Conservation (phyloP, 768 basidiomycete genomes). For the Roridomyces roridus region DNA sequence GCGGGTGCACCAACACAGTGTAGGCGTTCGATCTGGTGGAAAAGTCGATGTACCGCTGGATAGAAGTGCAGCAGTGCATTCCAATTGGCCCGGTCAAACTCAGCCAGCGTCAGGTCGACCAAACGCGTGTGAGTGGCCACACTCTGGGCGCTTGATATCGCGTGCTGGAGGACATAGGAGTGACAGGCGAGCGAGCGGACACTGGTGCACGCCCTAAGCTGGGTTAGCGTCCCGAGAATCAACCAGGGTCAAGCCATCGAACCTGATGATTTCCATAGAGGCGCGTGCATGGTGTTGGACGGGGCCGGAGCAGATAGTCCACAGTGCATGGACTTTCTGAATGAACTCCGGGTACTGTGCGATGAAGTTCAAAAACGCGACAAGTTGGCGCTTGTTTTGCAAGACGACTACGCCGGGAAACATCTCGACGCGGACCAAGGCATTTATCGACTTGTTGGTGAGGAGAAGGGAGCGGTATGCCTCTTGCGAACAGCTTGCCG, state of each 20-base stretch:
- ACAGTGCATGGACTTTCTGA: constrained; percentile 13
- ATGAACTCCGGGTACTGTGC: constrained; percentile 5
- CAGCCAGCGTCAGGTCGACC: constrained; percentile 18
- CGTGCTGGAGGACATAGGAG: constrained; percentile 3
- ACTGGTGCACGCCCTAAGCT: constrained; percentile 15
- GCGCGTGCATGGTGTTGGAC: not conserved
- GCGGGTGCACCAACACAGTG: constrained; percentile 20
- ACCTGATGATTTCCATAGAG: constrained; percentile 15
- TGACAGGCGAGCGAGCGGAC: constrained; percentile 22
- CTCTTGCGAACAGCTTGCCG: constrained; percentile 8
- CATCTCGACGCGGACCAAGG: constrained; percentile 9
- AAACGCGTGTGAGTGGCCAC: constrained; percentile 6
- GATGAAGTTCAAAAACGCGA: constrained; percentile 7
- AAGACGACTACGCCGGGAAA: constrained; percentile 6
- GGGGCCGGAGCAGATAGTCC: constrained; percentile 17
- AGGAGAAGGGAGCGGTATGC: constrained; percentile 21
- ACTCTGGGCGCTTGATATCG: not conserved
- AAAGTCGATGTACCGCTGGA: not conserved
- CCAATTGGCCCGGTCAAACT: constrained; percentile 18
- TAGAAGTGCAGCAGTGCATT: not conserved
- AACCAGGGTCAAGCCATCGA: too few relatives aligned
- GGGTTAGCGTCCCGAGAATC: too few relatives aligned
- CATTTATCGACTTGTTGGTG: constrained; percentile 10
- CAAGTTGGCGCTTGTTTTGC: not conserved
- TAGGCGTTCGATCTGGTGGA: constrained; percentile 16